These are phyloP conservation scores for Wallacemonas sp. DNA, from an alignment of 208 protist genomes.

Conservation along the genomic window DNA sequence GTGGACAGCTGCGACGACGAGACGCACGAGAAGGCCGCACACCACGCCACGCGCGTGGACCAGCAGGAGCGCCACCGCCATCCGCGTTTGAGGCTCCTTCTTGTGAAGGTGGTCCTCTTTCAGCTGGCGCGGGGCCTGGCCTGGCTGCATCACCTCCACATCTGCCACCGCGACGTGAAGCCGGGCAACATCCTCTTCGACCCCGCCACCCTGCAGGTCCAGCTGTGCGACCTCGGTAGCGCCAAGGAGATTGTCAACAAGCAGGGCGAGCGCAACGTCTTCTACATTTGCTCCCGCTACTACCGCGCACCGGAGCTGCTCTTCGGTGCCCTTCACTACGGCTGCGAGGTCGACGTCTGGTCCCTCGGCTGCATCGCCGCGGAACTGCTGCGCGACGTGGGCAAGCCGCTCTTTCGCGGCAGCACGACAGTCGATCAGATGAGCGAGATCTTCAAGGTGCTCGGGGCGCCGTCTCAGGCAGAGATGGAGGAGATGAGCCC, in stretches of 20 bases:
- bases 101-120: constrained; percentile 94
- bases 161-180: constrained; percentile 92
- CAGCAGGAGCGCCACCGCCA: too few relatives aligned
- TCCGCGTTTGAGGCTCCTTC: constrained; percentile 90
- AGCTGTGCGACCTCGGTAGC: constrained; percentile 92
- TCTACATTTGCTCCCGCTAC: constrained; percentile 94
- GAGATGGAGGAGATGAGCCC: constrained; percentile 98
- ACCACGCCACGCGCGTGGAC: too few relatives aligned
- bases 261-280: constrained; percentile 68
- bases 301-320: constrained; percentile 96
- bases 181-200: constrained; percentile 89
- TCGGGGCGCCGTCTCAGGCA: constrained; percentile 92
- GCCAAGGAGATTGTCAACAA: constrained; percentile 73
- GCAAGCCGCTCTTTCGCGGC: constrained; percentile 90
- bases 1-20: too few relatives aligned
- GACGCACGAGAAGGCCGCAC: too few relatives aligned
- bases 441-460: constrained; percentile 96
- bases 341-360: constrained; percentile 92
- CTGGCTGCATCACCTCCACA: constrained; percentile 80
- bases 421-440: constrained; percentile 96
- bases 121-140: constrained; percentile 97
- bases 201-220: constrained; percentile 59
- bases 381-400: constrained; percentile 92
- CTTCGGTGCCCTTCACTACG: constrained; percentile 88
- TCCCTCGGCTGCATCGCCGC: constrained; percentile 94